These are phyloP conservation scores for Apocynum venetum DNA, from an alignment of 257 asterid genomes.

Conservation along the genomic window DNA sequence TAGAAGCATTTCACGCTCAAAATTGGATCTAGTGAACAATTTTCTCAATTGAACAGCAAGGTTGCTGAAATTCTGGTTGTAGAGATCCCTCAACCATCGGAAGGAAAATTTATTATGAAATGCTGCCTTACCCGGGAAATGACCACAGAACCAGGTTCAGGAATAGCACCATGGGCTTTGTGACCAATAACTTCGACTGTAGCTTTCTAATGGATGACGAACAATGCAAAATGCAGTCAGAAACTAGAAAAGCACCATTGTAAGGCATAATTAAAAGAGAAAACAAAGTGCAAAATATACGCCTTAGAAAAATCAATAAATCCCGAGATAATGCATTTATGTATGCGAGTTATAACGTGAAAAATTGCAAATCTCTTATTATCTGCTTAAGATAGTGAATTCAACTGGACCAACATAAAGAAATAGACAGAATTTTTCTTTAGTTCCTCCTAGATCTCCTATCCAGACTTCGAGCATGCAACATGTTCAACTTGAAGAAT, in stretches of 20 bases:
- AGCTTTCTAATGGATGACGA: conserved; percentile 49
- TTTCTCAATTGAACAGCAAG: background rate
- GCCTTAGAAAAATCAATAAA: background rate
- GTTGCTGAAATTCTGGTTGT: background rate
- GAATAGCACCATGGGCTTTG: conserved; percentile 93
- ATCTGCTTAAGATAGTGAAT: background rate
- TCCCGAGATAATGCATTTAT: background rate
- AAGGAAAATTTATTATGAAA: background rate
- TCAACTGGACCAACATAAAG: background rate
- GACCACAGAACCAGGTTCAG: conserved; percentile 76
- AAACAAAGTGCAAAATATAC: background rate
- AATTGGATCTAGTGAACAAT: background rate
- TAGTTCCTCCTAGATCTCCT: background rate
- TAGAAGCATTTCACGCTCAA: background rate
- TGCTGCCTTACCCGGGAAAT: conserved; percentile 55
- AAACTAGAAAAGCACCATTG: background rate
- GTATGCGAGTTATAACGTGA: no score
- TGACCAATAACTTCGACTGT: conserved; percentile 82
- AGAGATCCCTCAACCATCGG: background rate
- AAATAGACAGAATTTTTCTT: background rate
- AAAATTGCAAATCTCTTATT: background rate
- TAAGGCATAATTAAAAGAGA: background rate
- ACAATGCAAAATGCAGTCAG: conserved; percentile 14
- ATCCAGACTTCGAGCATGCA: background rate
- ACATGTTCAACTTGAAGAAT: background rate